Percentiles rank a stretch among this genome's conserved stretches.
phyloP scores from a whole-genome alignment of 192 early-diverging fungal species.

The Coemansia javaensis region DNA sequence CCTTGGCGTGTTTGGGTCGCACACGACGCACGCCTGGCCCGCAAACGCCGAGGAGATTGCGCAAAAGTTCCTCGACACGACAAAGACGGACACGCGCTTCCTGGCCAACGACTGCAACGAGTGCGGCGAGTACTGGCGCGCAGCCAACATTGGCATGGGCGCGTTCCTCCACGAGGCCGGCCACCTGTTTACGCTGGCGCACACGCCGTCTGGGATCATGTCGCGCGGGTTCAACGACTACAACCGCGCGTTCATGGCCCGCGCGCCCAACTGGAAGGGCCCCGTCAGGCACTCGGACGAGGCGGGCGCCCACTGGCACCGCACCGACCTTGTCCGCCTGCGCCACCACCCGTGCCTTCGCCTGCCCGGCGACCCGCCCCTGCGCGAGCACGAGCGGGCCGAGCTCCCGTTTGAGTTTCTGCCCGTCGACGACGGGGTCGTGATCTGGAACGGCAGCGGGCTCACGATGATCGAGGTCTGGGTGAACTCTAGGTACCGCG shows the following conservation, averaged over 20 bases:
- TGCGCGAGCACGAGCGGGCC: slow-evolving; percentile 16
- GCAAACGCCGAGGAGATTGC: slow-evolving; percentile 56
- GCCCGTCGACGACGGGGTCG: slow-evolving; percentile 27
- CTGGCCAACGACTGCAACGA: slow-evolving; percentile 60
- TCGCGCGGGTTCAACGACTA: slow-evolving; percentile 60
- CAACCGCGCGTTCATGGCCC: slow-evolving; percentile 63
- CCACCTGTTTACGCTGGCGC: slow-evolving; percentile 57
- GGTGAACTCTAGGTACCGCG: slow-evolving; percentile 45
- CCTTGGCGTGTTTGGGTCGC: slow-evolving; percentile 67
- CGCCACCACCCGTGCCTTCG: slow-evolving; percentile 58
- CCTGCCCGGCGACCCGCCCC: slow-evolving; percentile 48
- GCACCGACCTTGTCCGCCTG: slow-evolving; percentile 56
- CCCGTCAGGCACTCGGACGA: slow-evolving; percentile 54
- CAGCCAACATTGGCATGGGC: slow-evolving; percentile 65
- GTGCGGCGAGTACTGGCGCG: slow-evolving; percentile 57
- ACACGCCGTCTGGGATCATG: slow-evolving; percentile 62
- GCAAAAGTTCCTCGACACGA: slow-evolving; percentile 53
- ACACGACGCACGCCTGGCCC: slow-evolving; percentile 62
- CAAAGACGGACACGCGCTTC: slow-evolving; percentile 53
- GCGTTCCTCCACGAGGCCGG: slow-evolving; percentile 71
- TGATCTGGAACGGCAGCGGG: slow-evolving; percentile 43
- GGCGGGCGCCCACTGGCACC: slow-evolving; percentile 63
- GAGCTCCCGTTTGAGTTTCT: slow-evolving; percentile 20
- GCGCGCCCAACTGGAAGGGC: slow-evolving; percentile 46
- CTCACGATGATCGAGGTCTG: slow-evolving; percentile 58